A percentile compares a stretch with the other conserved stretches of the same genome.
These are phyloP conservation scores for Deinandra increscens DNA, from an alignment of 129 eudicot species.

Conservation along the genomic window DNA sequence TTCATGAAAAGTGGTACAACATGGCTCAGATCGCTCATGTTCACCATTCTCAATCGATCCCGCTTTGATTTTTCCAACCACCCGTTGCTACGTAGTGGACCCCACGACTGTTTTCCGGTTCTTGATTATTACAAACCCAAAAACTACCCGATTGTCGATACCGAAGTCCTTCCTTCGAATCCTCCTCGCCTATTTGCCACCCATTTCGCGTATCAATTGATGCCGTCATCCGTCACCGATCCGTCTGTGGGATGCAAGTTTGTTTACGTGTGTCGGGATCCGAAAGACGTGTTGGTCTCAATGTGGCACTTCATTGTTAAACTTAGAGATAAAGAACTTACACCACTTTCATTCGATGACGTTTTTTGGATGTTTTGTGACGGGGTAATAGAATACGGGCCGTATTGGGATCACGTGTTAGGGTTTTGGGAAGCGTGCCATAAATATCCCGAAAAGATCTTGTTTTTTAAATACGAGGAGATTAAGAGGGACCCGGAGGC, in stretches of 20 bases:
- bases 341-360: not conserved
- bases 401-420: not conserved
- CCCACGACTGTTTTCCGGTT: not conserved
- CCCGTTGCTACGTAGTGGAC: slow-evolving; percentile 14
- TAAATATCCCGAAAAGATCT: too few relatives aligned
- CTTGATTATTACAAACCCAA: not conserved
- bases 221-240: not conserved
- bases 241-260: too few relatives aligned
- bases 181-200: slow-evolving; percentile 1
- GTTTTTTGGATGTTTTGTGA: not conserved
- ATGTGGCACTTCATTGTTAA: not conserved
- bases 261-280: too few relatives aligned
- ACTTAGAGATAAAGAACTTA: not conserved
- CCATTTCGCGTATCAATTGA: not conserved
- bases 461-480: not conserved
- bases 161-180: not conserved
- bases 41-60: slow-evolving; percentile 8
- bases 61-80: slow-evolving; percentile 2
- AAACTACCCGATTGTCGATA: not conserved
- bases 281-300: too few relatives aligned
- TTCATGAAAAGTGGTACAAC: slow-evolving; percentile 17
- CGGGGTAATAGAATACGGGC: not conserved
- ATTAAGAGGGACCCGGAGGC: slow-evolving; percentile 2
- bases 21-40: slow-evolving; percentile 17
- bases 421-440: too few relatives aligned